Percentiles rank a stretch among this genome's conserved stretches.
phyloP scores from a whole-genome alignment of 306 rosid genomes.

The Corylus avellana region DNA sequence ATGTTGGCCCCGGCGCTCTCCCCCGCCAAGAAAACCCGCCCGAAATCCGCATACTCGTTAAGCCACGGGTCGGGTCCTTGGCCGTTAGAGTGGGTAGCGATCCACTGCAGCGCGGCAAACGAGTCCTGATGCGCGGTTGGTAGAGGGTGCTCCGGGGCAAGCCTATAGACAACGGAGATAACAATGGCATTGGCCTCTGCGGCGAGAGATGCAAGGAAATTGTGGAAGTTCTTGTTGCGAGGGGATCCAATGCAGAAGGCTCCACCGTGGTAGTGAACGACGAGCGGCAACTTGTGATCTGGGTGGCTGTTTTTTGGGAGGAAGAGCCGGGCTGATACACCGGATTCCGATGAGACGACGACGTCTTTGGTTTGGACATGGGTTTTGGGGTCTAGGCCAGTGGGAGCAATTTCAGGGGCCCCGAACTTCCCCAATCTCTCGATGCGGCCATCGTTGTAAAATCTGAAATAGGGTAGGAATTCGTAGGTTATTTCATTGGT shows the following conservation, averaged over 20 bases:
- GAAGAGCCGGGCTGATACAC: slow-evolving; percentile 22
- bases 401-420: not conserved
- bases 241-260: slow-evolving; percentile 38
- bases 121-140: slow-evolving; percentile 34
- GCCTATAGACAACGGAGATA: slow-evolving; percentile 30
- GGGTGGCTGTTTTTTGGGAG: slow-evolving; percentile 15
- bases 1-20: slow-evolving; percentile 39
- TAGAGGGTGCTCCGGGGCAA: slow-evolving; percentile 32
- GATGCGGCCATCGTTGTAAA: slow-evolving; percentile 28
- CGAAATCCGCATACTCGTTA: slow-evolving; percentile 22
- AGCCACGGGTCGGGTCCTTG: slow-evolving; percentile 34
- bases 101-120: slow-evolving; percentile 30
- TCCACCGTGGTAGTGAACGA: slow-evolving; percentile 39
- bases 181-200: slow-evolving; percentile 18
- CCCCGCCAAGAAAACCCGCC: slow-evolving; percentile 28
- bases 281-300: slow-evolving; percentile 24
- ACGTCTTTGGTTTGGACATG: slow-evolving; percentile 27
- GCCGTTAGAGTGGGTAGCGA: not conserved
- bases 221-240: not conserved
- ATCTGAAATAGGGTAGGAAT: slow-evolving; percentile 11
- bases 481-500: slow-evolving; percentile 16
- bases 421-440: not conserved
- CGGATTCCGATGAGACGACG: not conserved
- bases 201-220: slow-evolving; percentile 4
- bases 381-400: slow-evolving; percentile 21